Conservation (phyloP, 2,329 filamentous ascomycete genomes). For the Clarireedia monteithiana region DNA sequence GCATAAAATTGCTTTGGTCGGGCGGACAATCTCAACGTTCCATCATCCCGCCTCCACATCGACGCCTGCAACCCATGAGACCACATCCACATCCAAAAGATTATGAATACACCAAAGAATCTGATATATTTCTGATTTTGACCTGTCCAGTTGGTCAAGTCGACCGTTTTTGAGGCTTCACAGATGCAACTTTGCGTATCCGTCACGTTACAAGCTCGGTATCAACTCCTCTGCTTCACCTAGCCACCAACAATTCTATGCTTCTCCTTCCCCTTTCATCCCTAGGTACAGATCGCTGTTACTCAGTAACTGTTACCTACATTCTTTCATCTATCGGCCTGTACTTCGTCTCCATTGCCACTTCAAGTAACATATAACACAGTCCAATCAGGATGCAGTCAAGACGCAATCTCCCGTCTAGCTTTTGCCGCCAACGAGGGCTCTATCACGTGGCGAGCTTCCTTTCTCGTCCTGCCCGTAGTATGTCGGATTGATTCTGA, state of each 20-base stretch:
- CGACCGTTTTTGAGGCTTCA: neutral
- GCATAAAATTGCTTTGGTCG: no score
- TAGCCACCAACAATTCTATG: neutral
- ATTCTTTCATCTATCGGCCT: slow-evolving; percentile 2
- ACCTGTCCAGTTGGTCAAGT: no score
- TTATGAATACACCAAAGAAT: no score
- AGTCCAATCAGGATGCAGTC: neutral
- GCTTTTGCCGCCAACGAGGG: slow-evolving; percentile 1
- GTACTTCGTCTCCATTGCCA: slow-evolving; percentile 1
- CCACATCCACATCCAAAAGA: no score
- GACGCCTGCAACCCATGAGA: no score
- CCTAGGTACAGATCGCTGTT: neutral
- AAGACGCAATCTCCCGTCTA: slow-evolving; percentile 8
- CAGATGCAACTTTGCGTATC: slow-evolving; percentile 6
- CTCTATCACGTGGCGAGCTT: slow-evolving; percentile 4
- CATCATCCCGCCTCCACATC: no score
- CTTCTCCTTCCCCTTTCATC: slow-evolving; percentile 4
- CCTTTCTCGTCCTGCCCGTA: slow-evolving; percentile 5
- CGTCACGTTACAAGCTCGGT: neutral
- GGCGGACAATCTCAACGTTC: no score
- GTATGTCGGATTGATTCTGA: neutral
- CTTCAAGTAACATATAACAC: slow-evolving; percentile 5
- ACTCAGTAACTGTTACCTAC: slow-evolving; percentile 7
- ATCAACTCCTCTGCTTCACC: slow-evolving; percentile 3
- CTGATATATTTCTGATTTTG: no score